These are phyloP conservation scores for Botryosphaeria dothidea DNA, from an alignment of 2,329 filamentous ascomycete genomes.

Conservation along the genomic window DNA sequence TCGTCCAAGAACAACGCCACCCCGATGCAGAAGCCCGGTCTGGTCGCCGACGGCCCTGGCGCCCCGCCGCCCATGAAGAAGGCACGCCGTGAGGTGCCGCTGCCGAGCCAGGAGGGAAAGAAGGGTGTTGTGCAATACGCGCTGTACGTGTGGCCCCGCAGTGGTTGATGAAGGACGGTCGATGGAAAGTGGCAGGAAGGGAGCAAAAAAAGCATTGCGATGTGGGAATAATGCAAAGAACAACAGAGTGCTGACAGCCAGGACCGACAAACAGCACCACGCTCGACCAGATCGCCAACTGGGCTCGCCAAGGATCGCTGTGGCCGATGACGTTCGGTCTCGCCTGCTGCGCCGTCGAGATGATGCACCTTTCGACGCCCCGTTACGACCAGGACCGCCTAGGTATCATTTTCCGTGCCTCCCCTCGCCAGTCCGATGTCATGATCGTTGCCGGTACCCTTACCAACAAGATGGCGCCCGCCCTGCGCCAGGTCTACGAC, in stretches of 20 bases:
- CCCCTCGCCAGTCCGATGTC: constrained; percentile 85
- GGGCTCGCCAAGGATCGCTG: constrained; percentile 82
- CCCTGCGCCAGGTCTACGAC: constrained; percentile 87
- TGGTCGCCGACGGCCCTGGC: constrained; percentile 56
- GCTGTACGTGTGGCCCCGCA: constrained; percentile 62
- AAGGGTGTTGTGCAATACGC: constrained; percentile 84
- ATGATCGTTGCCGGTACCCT: constrained; percentile 95
- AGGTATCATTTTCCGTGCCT: constrained; percentile 90
- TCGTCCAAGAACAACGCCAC: constrained; percentile 65
- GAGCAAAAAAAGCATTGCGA: not conserved
- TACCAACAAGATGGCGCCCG: constrained; percentile 95
- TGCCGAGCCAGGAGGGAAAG: constrained; percentile 76
- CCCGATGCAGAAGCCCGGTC: constrained; percentile 51
- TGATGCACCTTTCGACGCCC: constrained; percentile 93
- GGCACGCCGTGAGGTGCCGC: constrained; percentile 68
- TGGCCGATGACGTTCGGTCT: constrained; percentile 92
- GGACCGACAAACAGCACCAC: constrained; percentile 61
- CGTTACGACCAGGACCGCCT: constrained; percentile 89
- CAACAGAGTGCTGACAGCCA: not conserved
- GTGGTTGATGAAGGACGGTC: not conserved
- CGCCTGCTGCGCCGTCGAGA: constrained; percentile 88
- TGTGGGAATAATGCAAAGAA: not conserved
- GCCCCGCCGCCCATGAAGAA: constrained; percentile 55
- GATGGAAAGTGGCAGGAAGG: not conserved
- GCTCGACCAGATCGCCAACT: constrained; percentile 80